Percentiles rank a stretch among this genome's conserved stretches.
Evolutionary conservation across 805 yeast genomes (phyloP).

Genomic region (Candida pseudofarinosa): DNA sequence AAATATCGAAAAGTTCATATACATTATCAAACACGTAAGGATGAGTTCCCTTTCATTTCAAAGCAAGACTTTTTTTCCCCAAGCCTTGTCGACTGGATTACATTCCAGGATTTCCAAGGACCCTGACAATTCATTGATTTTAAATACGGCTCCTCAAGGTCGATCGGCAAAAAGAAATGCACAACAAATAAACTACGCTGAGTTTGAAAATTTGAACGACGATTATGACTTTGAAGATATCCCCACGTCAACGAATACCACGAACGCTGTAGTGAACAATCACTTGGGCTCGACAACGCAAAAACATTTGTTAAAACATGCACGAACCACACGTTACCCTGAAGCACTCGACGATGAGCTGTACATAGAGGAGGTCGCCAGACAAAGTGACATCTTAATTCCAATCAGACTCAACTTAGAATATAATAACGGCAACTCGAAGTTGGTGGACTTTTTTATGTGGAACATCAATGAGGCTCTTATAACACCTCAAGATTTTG

Average conservation of each 20-base stretch:
- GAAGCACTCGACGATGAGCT: constrained; percentile 19
- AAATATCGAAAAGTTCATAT: not conserved
- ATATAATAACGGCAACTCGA: constrained; percentile 44
- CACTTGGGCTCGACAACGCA: constrained; percentile 36
- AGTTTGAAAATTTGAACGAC: constrained; percentile 61
- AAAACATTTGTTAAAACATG: constrained; percentile 23
- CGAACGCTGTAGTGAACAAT: constrained; percentile 13
- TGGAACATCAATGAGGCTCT: constrained; percentile 69
- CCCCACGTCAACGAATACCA: constrained; percentile 15
- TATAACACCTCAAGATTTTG: constrained; percentile 70
- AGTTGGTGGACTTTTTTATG: constrained; percentile 61
- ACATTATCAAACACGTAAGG: not conserved
- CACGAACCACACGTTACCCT: constrained; percentile 20
- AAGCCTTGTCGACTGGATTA: constrained; percentile 75
- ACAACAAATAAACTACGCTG: constrained; percentile 77
- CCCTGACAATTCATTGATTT: constrained; percentile 67
- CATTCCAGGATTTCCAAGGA: constrained; percentile 62
- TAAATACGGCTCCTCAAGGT: constrained; percentile 65
- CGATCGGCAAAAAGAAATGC: constrained; percentile 73
- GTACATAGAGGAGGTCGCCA: constrained; percentile 18
- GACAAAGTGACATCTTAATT: constrained; percentile 43
- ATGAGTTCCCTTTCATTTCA: constrained; percentile 15
- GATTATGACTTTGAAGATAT: constrained; percentile 34
- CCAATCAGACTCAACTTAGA: constrained; percentile 67
- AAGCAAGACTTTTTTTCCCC: constrained; percentile 47